Percentiles rank a stretch among this genome's conserved stretches.
phyloP scores from a whole-genome alignment of 75 land plant genomes.

The Selaginella moellendorffii region DNA sequence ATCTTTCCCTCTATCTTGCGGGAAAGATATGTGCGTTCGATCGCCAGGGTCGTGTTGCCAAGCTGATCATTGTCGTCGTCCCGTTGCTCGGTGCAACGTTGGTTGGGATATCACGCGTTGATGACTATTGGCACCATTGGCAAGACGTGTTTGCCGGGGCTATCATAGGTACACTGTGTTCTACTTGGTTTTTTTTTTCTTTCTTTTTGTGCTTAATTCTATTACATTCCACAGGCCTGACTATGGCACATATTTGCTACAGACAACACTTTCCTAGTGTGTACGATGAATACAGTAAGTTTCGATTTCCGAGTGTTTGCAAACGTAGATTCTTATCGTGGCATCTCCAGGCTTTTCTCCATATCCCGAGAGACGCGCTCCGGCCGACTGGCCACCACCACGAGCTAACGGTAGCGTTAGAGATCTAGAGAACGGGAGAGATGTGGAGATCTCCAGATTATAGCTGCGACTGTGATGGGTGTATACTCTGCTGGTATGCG shows the following conservation, averaged over 20 bases:
- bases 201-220: neutral
- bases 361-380: neutral
- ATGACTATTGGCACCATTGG: conserved; percentile 95
- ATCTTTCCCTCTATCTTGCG: conserved; percentile 53
- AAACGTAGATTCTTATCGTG: neutral
- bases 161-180: conserved; percentile 64
- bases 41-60: conserved; percentile 56
- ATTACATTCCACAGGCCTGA: conserved; percentile 7
- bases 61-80: conserved; percentile 45
- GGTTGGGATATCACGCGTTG: conserved; percentile 68
- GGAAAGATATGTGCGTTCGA: conserved; percentile 77
- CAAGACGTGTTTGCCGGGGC: conserved; percentile 73
- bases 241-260: conserved; percentile 14
- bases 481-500: no score
- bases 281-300: conserved; percentile 2
- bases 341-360: neutral
- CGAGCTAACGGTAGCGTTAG: neutral
- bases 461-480: no score
- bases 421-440: neutral
- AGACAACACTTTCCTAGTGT: conserved; percentile 19
- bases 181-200: no score
- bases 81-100: conserved; percentile 58
- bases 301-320: neutral
- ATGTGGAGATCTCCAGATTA: neutral
- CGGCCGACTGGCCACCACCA: neutral